These are phyloP conservation scores for Aegilops bicornis DNA, from an alignment of 176 grass and related monocot species.

Conservation along the genomic window DNA sequence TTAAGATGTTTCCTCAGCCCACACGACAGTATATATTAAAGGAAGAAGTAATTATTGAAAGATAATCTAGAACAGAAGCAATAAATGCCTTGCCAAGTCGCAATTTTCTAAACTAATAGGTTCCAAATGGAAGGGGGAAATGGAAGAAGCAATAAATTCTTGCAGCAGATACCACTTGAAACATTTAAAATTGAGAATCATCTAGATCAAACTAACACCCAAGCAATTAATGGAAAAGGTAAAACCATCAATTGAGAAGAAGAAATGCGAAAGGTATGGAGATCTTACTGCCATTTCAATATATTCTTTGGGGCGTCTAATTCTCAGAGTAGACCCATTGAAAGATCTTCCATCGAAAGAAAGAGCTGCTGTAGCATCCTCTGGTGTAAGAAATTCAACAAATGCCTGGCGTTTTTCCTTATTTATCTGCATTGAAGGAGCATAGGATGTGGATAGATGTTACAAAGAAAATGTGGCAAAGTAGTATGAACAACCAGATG, in stretches of 20 bases:
- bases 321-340: conserved; percentile 68
- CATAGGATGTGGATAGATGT: not conserved
- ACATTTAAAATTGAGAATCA: not conserved
- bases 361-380: conserved; percentile 90
- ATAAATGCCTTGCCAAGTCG: not conserved
- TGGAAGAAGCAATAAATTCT: not conserved
- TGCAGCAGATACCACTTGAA: not conserved
- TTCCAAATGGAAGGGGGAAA: conserved; percentile 15
- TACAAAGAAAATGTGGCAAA: conserved; percentile 17
- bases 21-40: not conserved
- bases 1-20: conserved; percentile 13
- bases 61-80: not conserved
- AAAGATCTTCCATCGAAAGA: conserved; percentile 84
- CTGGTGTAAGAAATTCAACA: conserved; percentile 97
- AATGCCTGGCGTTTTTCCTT: conserved; percentile 88
- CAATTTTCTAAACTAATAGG: not conserved
- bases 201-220: conserved; percentile 3
- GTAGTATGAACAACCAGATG: not conserved
- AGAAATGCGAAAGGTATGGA: conserved; percentile 20
- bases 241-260: conserved; percentile 10
- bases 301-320: conserved; percentile 93
- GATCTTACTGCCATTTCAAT: conserved; percentile 82
- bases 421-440: conserved; percentile 69
- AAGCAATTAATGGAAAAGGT: conserved; percentile 21
- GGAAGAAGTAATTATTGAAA: not conserved